Evolutionary conservation across 768 basidiomycete species (phyloP).

Genomic region (Phaeotremella skinneri): DNA sequence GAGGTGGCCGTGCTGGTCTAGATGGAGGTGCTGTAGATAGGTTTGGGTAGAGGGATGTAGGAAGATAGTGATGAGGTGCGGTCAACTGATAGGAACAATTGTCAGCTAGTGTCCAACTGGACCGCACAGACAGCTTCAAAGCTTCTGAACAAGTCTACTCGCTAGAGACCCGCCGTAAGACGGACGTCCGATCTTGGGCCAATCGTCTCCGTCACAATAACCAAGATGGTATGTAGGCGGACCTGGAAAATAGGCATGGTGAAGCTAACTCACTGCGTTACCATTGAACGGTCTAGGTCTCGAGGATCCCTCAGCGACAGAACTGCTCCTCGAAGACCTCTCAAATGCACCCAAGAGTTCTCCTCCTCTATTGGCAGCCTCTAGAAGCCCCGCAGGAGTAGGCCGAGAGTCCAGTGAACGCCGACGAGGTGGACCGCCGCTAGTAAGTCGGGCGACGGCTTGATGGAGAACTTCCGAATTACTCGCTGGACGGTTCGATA

Average conservation of each 20-base stretch:
- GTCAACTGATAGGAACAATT: neutral
- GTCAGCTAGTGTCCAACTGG: neutral
- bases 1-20: conserved; percentile 45
- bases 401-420: too few relatives aligned
- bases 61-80: neutral
- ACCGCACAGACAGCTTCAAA: too few relatives aligned
- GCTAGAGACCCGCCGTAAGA: too few relatives aligned
- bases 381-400: neutral
- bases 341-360: neutral
- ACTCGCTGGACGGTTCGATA: too few relatives aligned
- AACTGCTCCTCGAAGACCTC: neutral
- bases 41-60: neutral
- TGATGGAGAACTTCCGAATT: neutral
- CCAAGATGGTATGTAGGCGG: too few relatives aligned
- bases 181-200: too few relatives aligned
- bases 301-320: neutral
- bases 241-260: too few relatives aligned
- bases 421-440: neutral
- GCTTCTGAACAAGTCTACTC: too few relatives aligned
- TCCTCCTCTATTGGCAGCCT: neutral
- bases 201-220: too few relatives aligned
- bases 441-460: neutral
- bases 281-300: neutral
- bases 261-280: too few relatives aligned
- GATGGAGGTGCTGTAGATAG: neutral